Evolutionary conservation across 805 yeast genomes (phyloP), one percentile per base, ranked within the genome.

Genomic region (Pichia membranifaciens): DNA sequence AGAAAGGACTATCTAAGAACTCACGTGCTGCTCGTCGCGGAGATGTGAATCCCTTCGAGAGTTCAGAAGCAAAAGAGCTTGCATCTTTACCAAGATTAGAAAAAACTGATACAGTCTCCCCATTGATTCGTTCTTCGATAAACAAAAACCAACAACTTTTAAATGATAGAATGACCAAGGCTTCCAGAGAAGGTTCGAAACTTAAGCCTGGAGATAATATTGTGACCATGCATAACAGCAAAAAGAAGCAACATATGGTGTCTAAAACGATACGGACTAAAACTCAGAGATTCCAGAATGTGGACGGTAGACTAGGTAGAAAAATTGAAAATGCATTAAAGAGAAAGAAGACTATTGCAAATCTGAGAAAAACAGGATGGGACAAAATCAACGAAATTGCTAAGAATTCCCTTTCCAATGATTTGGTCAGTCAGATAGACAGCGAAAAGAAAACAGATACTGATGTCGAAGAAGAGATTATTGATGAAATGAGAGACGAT

Each of bases 1-100:
- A 41, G 31, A 49, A 44, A 17, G 48, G 45, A 23, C 75, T 81
- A 23, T 81, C 87, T 17, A 82, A 82, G 54, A 80, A 75, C 51
- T 81, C 89, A 38, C 75, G 93, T 68, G 88, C 89, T 2, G 90
- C 93, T 2, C 79, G 90, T 67, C 72, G 88, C 61, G 84, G 82
- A 6, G 76, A 73, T 50, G 72, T 67, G 17, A 69, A 74, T 1
- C 66, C 56, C 4, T 50, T 58, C 3, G 44, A 43, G 17, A 45
- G 45, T 23, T 25, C 52, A 5, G 77, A 74, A 56, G 74, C 75
- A 9, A 75, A 72, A 52, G 71, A 73, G 7, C 67, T 84, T 31
- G 68, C 71, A 21, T 61, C 67, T 12, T 62, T 83, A 17, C 83
- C 87, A 41, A 76, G 84, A 61, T 71, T 74, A 12, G 81, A 79